Evolutionary conservation across 805 yeast genomes (phyloP).

Genomic region (Suhomyces emberorum): DNA sequence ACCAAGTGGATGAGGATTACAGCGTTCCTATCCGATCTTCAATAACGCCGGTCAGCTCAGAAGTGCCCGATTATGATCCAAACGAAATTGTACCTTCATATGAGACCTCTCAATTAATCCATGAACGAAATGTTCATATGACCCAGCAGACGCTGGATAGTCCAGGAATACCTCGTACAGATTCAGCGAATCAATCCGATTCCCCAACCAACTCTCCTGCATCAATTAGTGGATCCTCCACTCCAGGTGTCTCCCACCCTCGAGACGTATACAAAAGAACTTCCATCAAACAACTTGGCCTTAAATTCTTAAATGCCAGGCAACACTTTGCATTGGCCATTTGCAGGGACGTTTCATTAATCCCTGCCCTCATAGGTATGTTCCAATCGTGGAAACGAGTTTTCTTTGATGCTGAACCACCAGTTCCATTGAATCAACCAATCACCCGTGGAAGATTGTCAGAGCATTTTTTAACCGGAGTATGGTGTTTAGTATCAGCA

Average conservation of each 20-base stretch:
- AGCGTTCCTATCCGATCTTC: conserved; percentile 10
- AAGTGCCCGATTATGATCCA: conserved; percentile 18
- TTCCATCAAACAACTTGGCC: conserved; percentile 54
- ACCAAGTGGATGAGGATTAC: conserved; percentile 33
- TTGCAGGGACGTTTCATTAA: conserved; percentile 74
- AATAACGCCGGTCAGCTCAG: not conserved
- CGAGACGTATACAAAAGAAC: conserved; percentile 16
- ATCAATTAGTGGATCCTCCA: not conserved
- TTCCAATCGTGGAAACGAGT: conserved; percentile 41
- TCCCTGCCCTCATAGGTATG: conserved; percentile 61
- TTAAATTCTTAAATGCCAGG: conserved; percentile 67
- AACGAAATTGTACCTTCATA: conserved; percentile 40
- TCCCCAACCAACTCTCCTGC: not conserved
- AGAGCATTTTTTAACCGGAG: conserved; percentile 75
- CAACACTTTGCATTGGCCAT: conserved; percentile 74
- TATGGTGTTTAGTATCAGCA: conserved; percentile 93
- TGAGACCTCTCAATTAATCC: conserved; percentile 36
- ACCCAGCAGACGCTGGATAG: not conserved
- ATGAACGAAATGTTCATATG: conserved; percentile 10
- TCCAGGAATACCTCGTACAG: not conserved
- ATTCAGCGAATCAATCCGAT: not conserved
- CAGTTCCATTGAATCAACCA: conserved; percentile 2
- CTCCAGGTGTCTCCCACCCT: not conserved
- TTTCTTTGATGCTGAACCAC: conserved; percentile 15
- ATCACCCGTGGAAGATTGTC: conserved; percentile 64